Percentiles rank a stretch among this genome's conserved stretches.
These are phyloP conservation scores for Trametes elegans DNA, from an alignment of 768 basidiomycete species.

Conservation along the genomic window DNA sequence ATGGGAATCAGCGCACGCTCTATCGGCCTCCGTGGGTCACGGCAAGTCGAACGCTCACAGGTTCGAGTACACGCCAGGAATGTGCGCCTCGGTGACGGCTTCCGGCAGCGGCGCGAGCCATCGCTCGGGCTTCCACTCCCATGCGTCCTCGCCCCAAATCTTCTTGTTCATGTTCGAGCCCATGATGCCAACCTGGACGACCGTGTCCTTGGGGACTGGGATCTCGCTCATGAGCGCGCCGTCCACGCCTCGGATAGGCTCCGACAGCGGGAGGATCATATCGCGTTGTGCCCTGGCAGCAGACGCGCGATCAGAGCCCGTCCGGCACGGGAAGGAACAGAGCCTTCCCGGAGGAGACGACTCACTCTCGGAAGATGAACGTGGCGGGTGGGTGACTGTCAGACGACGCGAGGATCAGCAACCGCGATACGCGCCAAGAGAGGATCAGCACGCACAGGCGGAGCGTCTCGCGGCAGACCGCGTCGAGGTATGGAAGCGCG, in stretches of 20 bases:
- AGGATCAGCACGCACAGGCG: slow-evolving; percentile 23
- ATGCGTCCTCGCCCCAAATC: slow-evolving; percentile 46
- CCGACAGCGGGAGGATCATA: slow-evolving; percentile 39
- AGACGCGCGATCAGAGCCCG: background rate
- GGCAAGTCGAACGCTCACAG: slow-evolving; percentile 14
- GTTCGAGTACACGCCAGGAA: slow-evolving; percentile 25
- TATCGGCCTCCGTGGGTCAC: too few species aligned
- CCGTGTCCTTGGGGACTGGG: slow-evolving; percentile 38
- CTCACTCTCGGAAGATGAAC: slow-evolving; percentile 24
- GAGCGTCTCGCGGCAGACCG: slow-evolving; percentile 34
- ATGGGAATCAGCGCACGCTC: too few species aligned
- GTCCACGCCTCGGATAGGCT: slow-evolving; percentile 21
- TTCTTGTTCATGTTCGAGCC: slow-evolving; percentile 40
- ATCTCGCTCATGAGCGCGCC: slow-evolving; percentile 26
- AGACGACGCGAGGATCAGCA: background rate
- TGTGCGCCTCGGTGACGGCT: slow-evolving; percentile 17
- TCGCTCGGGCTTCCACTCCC: slow-evolving; percentile 42
- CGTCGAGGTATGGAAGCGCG: slow-evolving; percentile 38
- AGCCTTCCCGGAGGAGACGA: background rate
- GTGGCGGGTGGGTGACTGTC: slow-evolving; percentile 17
- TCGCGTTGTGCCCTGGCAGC: slow-evolving; percentile 34
- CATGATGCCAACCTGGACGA: slow-evolving; percentile 38
- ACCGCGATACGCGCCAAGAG: background rate
- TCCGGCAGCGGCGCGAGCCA: slow-evolving; percentile 35
- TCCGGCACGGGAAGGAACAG: background rate